Evolutionary conservation across 768 basidiomycete genomes (phyloP).

Genomic region (Rhizopogon rudus): DNA sequence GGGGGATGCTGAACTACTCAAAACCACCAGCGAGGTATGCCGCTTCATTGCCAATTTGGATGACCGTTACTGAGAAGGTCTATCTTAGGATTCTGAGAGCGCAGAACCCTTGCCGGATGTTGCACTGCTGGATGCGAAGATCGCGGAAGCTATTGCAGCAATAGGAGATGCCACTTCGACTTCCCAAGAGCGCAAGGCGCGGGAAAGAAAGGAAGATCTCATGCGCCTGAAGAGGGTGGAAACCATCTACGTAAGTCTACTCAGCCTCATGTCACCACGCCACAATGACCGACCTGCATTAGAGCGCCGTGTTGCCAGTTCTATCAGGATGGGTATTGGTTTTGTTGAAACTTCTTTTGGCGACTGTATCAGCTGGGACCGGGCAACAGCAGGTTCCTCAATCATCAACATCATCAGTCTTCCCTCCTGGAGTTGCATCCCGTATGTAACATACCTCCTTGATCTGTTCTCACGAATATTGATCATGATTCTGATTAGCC

Average conservation of each 20-base stretch:
- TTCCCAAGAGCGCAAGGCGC: conserved; percentile 56
- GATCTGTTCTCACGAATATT: neutral
- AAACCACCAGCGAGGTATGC: conserved; percentile 38
- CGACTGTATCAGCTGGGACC: conserved; percentile 83
- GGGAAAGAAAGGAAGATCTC: conserved; percentile 71
- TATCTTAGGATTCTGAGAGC: conserved; percentile 48
- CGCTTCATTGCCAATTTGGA: neutral
- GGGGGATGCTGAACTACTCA: conserved; percentile 48
- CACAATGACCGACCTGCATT: conserved; percentile 4
- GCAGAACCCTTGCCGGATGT: conserved; percentile 70
- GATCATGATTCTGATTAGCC: conserved; percentile 29
- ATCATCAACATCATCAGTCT: conserved; percentile 63
- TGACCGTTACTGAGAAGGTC: conserved; percentile 1
- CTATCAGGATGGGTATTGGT: conserved; percentile 91
- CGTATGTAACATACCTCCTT: conserved; percentile 36
- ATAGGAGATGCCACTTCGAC: conserved; percentile 45
- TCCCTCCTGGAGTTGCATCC: conserved; percentile 66
- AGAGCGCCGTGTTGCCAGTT: conserved; percentile 82
- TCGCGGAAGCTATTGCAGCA: conserved; percentile 56
- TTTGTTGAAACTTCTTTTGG: conserved; percentile 84
- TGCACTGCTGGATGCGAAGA: conserved; percentile 65
- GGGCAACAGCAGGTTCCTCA: conserved; percentile 51
- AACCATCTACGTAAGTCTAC: conserved; percentile 76
- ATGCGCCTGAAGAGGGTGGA: conserved; percentile 88
- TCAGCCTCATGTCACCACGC: neutral